Evolutionary conservation across 2,329 filamentous ascomycete genomes (phyloP).

Genomic region (Trichoderma koningiopsis): DNA sequence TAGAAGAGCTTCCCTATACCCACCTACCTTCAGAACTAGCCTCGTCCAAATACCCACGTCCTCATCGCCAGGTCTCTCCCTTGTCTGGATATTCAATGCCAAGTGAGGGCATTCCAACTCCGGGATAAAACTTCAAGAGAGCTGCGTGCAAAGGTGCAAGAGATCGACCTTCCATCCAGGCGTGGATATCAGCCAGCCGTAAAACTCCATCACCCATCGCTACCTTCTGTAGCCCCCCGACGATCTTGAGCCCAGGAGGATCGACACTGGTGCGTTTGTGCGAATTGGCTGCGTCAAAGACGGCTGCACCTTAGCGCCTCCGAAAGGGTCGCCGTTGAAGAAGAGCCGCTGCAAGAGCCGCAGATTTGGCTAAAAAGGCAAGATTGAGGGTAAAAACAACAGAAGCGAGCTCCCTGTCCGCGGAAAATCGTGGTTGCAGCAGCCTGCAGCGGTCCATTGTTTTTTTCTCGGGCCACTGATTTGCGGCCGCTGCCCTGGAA

Average conservation of each 20-base stretch:
- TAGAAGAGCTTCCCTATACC: slow-evolving; percentile 6
- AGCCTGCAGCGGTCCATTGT: slow-evolving; percentile 13
- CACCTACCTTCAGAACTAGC: not conserved
- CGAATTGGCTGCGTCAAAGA: not conserved
- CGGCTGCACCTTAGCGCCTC: not conserved
- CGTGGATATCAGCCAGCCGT: not conserved
- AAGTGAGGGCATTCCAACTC: slow-evolving; percentile 1
- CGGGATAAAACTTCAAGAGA: not conserved
- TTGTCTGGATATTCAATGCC: not conserved
- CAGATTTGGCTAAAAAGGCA: slow-evolving; percentile 3
- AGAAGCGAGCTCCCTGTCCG: slow-evolving; percentile 2
- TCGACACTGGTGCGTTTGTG: not conserved
- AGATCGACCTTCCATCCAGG: not conserved
- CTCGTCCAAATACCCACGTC: not conserved
- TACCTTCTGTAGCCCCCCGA: not conserved
- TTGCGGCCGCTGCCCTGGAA: slow-evolving; percentile 12
- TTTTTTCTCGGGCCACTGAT: slow-evolving; percentile 1
- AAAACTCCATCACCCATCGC: not conserved
- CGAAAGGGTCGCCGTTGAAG: not conserved
- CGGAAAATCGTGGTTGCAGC: slow-evolving; percentile 4
- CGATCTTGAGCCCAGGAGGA: not conserved
- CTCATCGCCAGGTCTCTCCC: not conserved
- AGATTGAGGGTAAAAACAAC: not conserved
- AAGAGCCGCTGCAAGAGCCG: slow-evolving; percentile 7
- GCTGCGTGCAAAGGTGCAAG: not conserved